Percentiles rank a stretch among this genome's conserved stretches.
These are phyloP conservation scores for Malassezia psittaci DNA, from an alignment of 1,284 basidiomycete species.

Conservation along the genomic window DNA sequence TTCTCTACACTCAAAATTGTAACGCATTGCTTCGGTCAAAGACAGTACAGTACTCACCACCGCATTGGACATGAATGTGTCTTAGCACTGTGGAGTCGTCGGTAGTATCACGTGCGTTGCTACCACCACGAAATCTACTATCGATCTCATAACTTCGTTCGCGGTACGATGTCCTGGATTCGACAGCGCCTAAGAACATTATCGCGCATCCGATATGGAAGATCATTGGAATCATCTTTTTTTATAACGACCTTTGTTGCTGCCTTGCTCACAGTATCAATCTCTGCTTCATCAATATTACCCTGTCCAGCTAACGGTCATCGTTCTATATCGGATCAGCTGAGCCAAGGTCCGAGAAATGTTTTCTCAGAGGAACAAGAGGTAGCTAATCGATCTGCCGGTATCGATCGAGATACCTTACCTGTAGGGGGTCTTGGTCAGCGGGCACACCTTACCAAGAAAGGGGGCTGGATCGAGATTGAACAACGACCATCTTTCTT, in stretches of 20 bases:
- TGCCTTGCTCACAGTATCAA: conserved; percentile 25
- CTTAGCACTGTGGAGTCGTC: too few species aligned
- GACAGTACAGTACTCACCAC: too few species aligned
- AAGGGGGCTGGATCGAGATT: conserved; percentile 34
- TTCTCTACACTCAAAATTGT: conserved; percentile 2
- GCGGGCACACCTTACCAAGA: conserved; percentile 21
- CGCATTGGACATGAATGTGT: too few species aligned
- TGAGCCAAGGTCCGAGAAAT: neutral
- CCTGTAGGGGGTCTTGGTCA: conserved; percentile 20
- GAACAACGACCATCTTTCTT: conserved; percentile 19
- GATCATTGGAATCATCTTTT: conserved; percentile 18
- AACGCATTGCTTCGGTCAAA: conserved; percentile 9
- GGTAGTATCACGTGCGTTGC: too few species aligned
- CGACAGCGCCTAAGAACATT: neutral
- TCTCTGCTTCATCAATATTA: conserved; percentile 28
- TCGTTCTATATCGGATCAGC: neutral
- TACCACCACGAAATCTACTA: too few species aligned
- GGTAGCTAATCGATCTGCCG: neutral
- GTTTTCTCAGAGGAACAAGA: conserved; percentile 12
- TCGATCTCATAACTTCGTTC: too few species aligned
- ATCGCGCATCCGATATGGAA: neutral
- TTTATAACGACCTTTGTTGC: conserved; percentile 29
- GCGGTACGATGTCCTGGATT: neutral
- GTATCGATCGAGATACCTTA: neutral
- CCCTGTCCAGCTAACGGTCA: conserved; percentile 27